phyloP scores from a whole-genome alignment of 805 yeast genomes.

The Blastobotrys terrestris region DNA sequence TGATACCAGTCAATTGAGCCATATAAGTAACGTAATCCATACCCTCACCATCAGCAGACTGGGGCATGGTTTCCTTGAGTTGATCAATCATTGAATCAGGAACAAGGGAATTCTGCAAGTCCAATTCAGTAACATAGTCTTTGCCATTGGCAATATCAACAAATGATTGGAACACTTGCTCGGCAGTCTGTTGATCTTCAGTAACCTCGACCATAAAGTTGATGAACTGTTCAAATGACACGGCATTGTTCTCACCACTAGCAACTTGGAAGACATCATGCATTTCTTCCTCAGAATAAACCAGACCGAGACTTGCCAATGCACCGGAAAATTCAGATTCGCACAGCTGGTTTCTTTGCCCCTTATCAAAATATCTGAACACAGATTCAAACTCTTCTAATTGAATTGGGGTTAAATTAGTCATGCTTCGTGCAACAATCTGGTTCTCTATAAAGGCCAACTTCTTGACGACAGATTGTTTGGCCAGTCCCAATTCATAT shows the following conservation, averaged over 20 bases:
- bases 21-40: slow-evolving; percentile 21
- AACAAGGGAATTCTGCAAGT: slow-evolving; percentile 33
- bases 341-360: slow-evolving; percentile 34
- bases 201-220: slow-evolving; percentile 35
- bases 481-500: slow-evolving; percentile 34
- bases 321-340: slow-evolving; percentile 41
- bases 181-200: slow-evolving; percentile 34
- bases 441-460: slow-evolving; percentile 40
- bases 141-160: slow-evolving; percentile 37
- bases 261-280: slow-evolving; percentile 34
- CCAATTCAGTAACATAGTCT: slow-evolving; percentile 34
- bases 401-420: slow-evolving; percentile 33
- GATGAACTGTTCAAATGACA: slow-evolving; percentile 30
- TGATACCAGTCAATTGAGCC: neutral
- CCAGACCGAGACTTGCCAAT: slow-evolving; percentile 37
- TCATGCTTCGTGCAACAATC: slow-evolving; percentile 31
- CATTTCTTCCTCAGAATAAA: slow-evolving; percentile 31
- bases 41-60: slow-evolving; percentile 21
- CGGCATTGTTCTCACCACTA: slow-evolving; percentile 22
- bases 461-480: slow-evolving; percentile 34
- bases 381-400: slow-evolving; percentile 40
- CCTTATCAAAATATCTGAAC: slow-evolving; percentile 37
- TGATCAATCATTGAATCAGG: slow-evolving; percentile 30
- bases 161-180: slow-evolving; percentile 36
- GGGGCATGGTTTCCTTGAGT: slow-evolving; percentile 28